A percentile compares a stretch with the other conserved stretches of the same genome.
phyloP scores from a whole-genome alignment of 2,329 filamentous ascomycete genomes.

The Fusarium clavum region DNA sequence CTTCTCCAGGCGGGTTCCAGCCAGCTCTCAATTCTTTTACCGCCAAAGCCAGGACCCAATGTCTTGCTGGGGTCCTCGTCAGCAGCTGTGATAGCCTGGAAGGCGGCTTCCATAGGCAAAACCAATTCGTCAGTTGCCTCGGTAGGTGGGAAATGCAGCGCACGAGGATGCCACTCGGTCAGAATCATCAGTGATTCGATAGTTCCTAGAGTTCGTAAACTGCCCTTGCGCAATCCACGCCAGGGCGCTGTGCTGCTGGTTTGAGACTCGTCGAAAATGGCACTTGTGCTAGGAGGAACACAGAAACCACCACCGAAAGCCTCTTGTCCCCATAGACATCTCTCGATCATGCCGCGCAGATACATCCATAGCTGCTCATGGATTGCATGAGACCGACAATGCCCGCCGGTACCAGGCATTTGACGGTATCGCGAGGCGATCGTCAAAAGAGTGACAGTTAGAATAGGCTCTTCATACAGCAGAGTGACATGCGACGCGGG shows the following conservation, averaged over 20 bases:
- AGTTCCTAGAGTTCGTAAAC: constrained; percentile 88
- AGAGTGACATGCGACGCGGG: constrained; percentile 83
- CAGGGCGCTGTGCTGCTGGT: constrained; percentile 77
- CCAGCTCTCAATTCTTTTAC: constrained; percentile 92
- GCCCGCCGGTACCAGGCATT: constrained; percentile 81
- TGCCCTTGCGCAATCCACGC: constrained; percentile 78
- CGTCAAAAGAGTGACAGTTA: constrained; percentile 90
- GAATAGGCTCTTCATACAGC: constrained; percentile 89
- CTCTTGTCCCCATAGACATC: constrained; percentile 95
- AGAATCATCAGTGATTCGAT: constrained; percentile 94
- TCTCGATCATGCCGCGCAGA: constrained; percentile 92
- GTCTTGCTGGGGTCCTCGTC: constrained; percentile 50
- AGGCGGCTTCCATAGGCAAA: constrained; percentile 68
- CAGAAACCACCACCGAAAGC: constrained; percentile 92
- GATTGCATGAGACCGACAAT: constrained; percentile 88
- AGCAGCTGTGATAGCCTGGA: constrained; percentile 53
- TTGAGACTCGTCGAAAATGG: constrained; percentile 65
- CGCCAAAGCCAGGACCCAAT: constrained; percentile 72
- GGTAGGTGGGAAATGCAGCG: constrained; percentile 90
- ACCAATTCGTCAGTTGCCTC: constrained; percentile 78
- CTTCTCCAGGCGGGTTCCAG: constrained; percentile 95
- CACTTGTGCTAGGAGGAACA: constrained; percentile 70
- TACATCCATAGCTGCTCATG: constrained; percentile 97
- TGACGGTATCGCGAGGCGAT: constrained; percentile 89
- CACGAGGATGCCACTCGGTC: constrained; percentile 96